Conservation (phyloP, 2,329 filamentous ascomycete genomes). For the Cercospora berteroae region DNA sequence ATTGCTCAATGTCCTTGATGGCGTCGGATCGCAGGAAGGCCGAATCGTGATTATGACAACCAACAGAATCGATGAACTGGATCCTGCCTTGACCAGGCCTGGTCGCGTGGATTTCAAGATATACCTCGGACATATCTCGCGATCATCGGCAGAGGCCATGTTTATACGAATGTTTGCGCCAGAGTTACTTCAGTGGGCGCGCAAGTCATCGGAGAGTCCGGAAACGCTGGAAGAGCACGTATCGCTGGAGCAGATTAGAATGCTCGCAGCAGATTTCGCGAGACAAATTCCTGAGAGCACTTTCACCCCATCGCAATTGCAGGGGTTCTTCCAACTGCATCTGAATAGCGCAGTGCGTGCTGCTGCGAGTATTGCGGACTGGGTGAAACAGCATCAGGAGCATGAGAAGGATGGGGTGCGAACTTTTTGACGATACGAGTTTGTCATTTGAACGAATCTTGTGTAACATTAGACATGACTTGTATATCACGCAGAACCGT, state of each 20-base stretch:
- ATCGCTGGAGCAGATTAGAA: conserved; percentile 25
- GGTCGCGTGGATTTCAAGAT: conserved; percentile 59
- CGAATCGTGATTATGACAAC: conserved; percentile 77
- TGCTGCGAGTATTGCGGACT: conserved; percentile 20
- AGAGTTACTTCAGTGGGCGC: conserved; percentile 24
- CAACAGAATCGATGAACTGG: conserved; percentile 68
- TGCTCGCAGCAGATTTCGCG: conserved; percentile 25
- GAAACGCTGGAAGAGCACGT: conserved; percentile 24
- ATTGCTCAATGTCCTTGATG: conserved; percentile 76
- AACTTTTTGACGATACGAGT: not conserved
- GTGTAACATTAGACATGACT: not conserved
- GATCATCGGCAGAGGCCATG: conserved; percentile 25
- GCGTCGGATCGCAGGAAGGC: conserved; percentile 72
- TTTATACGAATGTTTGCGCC: conserved; percentile 31
- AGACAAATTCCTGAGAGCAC: conserved; percentile 25
- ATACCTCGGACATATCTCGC: conserved; percentile 27
- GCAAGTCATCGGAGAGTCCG: not conserved
- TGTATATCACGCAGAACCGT: not conserved
- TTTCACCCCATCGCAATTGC: conserved; percentile 29
- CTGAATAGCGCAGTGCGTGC: conserved; percentile 25
- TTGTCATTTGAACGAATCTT: not conserved
- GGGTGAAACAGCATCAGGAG: conserved; percentile 23
- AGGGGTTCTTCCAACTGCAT: conserved; percentile 30
- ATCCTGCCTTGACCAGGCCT: conserved; percentile 69
- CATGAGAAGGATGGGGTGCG: not conserved